Conservation (phyloP, 1,284 basidiomycete genomes). For the Blastosporella zonata region DNA sequence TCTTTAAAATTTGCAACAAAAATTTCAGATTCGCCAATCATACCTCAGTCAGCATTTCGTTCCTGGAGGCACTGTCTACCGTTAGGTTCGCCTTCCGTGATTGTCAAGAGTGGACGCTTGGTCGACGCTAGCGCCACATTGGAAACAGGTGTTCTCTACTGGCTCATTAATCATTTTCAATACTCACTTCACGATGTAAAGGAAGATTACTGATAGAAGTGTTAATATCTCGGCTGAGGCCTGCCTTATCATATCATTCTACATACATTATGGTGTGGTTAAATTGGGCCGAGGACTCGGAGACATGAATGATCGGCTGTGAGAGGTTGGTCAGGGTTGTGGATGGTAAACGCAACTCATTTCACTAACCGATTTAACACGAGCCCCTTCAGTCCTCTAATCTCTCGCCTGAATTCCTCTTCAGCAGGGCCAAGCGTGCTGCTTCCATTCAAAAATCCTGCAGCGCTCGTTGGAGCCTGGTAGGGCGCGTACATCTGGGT, state of each 20-base stretch:
- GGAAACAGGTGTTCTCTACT: neutral
- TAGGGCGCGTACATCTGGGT: constrained; percentile 55
- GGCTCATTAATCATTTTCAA: no score
- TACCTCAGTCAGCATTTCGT: neutral
- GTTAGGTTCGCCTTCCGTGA: no score
- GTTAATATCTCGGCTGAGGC: neutral
- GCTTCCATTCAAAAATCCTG: constrained; percentile 23
- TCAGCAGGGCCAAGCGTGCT: constrained; percentile 40
- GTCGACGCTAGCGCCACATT: neutral
- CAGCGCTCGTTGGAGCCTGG: constrained; percentile 31
- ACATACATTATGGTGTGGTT: constrained; percentile 11
- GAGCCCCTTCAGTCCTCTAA: constrained; percentile 64
- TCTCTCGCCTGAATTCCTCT: constrained; percentile 63
- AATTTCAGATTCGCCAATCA: neutral
- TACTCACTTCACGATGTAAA: no score
- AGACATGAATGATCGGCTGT: constrained; percentile 49
- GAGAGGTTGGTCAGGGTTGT: constrained; percentile 6
- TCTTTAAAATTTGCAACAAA: neutral
- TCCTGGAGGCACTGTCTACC: neutral
- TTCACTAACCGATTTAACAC: constrained; percentile 56
- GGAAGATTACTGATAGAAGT: neutral
- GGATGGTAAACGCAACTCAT: neutral
- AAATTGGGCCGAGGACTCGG: constrained; percentile 24
- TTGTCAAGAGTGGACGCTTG: no score
- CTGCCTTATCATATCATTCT: neutral